phyloP scores from a whole-genome alignment of 2,329 filamentous ascomycete genomes.

The Chrysosporium keratinophilum region DNA sequence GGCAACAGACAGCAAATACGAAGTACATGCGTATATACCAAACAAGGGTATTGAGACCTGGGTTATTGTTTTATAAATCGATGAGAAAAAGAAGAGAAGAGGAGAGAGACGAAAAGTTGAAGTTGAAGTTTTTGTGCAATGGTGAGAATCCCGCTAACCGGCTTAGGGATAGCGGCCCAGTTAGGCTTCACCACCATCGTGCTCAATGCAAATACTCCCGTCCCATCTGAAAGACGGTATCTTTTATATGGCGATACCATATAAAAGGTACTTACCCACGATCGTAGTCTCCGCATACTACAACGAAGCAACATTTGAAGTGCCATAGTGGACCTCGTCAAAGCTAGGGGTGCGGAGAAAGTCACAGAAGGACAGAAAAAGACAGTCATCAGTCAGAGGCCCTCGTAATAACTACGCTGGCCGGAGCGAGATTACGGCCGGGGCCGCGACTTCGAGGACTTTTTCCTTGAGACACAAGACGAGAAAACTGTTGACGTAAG shows the following conservation, averaged over 20 bases:
- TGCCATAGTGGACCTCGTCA: too few species aligned
- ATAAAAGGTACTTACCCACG: too few species aligned
- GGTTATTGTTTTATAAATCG: slow-evolving; percentile 11
- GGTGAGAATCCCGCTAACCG: neutral
- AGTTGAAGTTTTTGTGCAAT: neutral
- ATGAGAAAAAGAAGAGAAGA: slow-evolving; percentile 23
- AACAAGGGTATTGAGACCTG: slow-evolving; percentile 41
- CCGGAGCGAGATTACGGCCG: neutral
- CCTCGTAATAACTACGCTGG: too few species aligned
- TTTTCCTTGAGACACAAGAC: neutral
- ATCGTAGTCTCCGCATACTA: too few species aligned
- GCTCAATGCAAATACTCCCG: too few species aligned
- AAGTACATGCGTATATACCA: slow-evolving; percentile 16
- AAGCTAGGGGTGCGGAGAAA: too few species aligned
- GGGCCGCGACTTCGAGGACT: too few species aligned
- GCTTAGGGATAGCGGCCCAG: neutral
- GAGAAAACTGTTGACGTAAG: neutral
- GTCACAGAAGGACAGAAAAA: too few species aligned
- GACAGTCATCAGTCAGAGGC: too few species aligned
- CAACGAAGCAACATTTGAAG: too few species aligned
- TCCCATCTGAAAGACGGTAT: too few species aligned
- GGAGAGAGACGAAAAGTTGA: slow-evolving; percentile 15
- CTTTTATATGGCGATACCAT: too few species aligned
- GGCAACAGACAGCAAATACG: slow-evolving; percentile 23
- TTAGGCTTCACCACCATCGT: neutral